A percentile compares a stretch with the other conserved stretches of the same genome.
Evolutionary conservation across 768 basidiomycete genomes (phyloP).

Genomic region (Podaxis mareebaensis): DNA sequence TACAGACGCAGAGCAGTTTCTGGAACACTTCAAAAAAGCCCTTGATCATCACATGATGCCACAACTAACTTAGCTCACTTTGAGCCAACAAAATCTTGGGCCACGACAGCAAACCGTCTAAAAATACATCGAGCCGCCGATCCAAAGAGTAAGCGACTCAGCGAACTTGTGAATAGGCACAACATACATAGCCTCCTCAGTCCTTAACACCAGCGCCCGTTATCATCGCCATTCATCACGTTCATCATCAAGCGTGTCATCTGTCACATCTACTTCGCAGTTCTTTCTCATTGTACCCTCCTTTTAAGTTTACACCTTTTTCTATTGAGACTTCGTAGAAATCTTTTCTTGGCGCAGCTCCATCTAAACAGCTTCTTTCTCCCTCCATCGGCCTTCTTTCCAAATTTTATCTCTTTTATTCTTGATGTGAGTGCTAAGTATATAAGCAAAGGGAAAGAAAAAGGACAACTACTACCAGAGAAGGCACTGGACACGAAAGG

Average conservation of each 20-base stretch:
- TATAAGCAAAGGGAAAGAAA: background rate
- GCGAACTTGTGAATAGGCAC: background rate
- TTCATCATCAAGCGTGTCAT: constrained; percentile 1
- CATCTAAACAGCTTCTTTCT: background rate
- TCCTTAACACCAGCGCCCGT: background rate
- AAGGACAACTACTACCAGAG: background rate
- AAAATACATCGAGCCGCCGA: background rate
- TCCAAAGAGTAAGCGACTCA: background rate
- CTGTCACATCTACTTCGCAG: background rate
- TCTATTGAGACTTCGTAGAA: background rate
- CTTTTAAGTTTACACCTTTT: background rate
- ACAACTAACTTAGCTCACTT: background rate
- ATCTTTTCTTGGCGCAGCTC: background rate
- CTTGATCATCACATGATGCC: background rate
- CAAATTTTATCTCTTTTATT: constrained; percentile 5
- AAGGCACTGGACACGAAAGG: background rate
- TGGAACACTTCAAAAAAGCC: background rate
- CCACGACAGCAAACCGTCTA: constrained; percentile 1
- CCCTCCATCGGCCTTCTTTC: background rate
- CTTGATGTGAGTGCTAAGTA: constrained; percentile 1
- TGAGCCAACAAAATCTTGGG: background rate
- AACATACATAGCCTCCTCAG: background rate
- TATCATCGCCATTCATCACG: background rate
- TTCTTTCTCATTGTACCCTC: background rate
- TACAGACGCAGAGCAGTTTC: background rate